Evolutionary conservation across 345 rosid species (phyloP), one percentile per base, ranked within the genome.

Genomic region (Rubroshorea leprosula): DNA sequence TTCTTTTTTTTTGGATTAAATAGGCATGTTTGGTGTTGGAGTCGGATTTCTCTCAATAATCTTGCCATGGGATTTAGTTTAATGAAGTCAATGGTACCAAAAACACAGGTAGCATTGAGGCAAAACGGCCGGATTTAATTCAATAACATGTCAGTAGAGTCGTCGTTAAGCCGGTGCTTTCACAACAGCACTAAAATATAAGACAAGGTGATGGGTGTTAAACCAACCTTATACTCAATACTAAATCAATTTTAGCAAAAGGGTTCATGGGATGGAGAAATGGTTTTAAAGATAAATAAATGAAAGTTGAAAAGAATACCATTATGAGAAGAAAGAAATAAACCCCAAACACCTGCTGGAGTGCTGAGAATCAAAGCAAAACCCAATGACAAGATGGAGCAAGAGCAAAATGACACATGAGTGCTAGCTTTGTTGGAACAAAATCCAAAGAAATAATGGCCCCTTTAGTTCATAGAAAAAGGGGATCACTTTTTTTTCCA

Each of bases 401-500:
- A 54, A 16, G 4, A 25, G 55, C 50, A 25, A 49, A 53, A 49
- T 29, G 51, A 56, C 63, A 54, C 31, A 47, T 35, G 12, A 6
- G 49, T 51, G 52, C 14, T 41, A 16, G 51, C 38, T 52, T 35
- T 50, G 19, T 48, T 26, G 57, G 41, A 46, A 47, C 56, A 69
- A 52, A 55, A 51, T 58, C 64, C 60, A 59, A 70, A 60, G 51
- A 24, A 29, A 5, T 18, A 50, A 49, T 64, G 66, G 74, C 54
- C 11, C 41, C 65, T 44, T 64, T 45, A 49, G 26, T 18, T n/a
- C 15, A 5, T 13, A 45, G 29, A 52, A 66, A 71, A 57, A 45
- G 9, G 44, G 47, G 0, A 3, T 51, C 68, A 56, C 76, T 73
- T 79, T 66, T 55, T 73, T 79, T 66, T 55, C 69, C 57, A 56